Evolutionary conservation across 1,284 basidiomycete genomes (phyloP).

Genomic region (Fomitopsis schrenkii): DNA sequence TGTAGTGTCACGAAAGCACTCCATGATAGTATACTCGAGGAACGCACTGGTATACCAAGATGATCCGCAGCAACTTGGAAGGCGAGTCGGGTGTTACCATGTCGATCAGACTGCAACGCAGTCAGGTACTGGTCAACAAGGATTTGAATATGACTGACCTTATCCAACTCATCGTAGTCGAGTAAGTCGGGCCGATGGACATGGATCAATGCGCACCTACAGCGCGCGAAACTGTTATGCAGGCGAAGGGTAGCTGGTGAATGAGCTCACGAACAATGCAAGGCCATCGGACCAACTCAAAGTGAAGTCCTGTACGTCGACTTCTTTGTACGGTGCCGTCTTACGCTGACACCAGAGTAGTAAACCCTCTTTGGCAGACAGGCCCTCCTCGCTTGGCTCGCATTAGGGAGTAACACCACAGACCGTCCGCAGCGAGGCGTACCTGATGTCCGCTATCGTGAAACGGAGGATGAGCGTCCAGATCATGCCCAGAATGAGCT

Average conservation of each 20-base stretch:
- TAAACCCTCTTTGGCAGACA: constrained; percentile 95
- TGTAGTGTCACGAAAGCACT: constrained; percentile 2
- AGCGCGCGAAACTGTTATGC: constrained; percentile 8
- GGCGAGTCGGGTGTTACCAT: constrained; percentile 81
- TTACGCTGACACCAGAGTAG: constrained; percentile 98
- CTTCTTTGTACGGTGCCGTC: constrained; percentile 88
- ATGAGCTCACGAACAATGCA: constrained; percentile 67
- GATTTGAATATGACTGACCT: constrained; percentile 38
- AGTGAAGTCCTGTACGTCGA: constrained; percentile 92
- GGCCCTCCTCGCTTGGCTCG: constrained; percentile 82
- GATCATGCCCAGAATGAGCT: constrained; percentile 98
- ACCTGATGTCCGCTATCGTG: constrained; percentile 98
- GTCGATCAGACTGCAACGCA: constrained; percentile 54
- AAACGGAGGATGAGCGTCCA: constrained; percentile 98
- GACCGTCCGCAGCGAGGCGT: constrained; percentile 23
- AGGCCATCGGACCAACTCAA: constrained; percentile 92
- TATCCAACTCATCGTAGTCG: constrained; percentile 83
- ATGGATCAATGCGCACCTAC: constrained; percentile 93
- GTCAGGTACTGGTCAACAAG: background rate
- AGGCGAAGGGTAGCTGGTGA: background rate
- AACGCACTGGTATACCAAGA: constrained; percentile 82
- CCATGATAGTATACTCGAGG: constrained; percentile 3
- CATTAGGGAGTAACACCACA: background rate
- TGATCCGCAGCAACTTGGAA: constrained; percentile 85
- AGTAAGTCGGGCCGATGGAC: constrained; percentile 94